A percentile compares a stretch with the other conserved stretches of the same genome.
Evolutionary conservation across 2,329 filamentous ascomycete genomes (phyloP).

Genomic region (Cryphonectria naterciae): DNA sequence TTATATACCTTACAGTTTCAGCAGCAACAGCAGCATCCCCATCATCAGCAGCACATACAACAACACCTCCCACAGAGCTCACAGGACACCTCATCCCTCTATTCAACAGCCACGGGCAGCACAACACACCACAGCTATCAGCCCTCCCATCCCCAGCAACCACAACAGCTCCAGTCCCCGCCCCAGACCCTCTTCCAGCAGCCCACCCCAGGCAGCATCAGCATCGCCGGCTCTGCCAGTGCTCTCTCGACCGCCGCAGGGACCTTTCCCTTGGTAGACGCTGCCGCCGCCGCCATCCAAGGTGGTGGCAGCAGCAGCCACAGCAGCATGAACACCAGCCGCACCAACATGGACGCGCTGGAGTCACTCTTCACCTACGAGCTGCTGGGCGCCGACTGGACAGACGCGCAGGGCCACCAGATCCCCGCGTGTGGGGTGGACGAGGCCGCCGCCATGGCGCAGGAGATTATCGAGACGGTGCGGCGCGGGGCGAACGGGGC

Average conservation of each 20-base stretch:
- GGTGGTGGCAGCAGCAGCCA: too few species aligned
- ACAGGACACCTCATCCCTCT: slow-evolving; percentile 12
- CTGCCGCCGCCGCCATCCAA: background rate
- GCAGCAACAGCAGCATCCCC: slow-evolving; percentile 8
- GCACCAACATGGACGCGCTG: slow-evolving; percentile 62
- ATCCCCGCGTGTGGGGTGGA: slow-evolving; percentile 51
- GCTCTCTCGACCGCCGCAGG: slow-evolving; percentile 24
- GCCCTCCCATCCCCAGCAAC: slow-evolving; percentile 4
- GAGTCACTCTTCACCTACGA: slow-evolving; percentile 58
- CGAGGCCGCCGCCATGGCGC: slow-evolving; percentile 58
- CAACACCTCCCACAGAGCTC: slow-evolving; percentile 15
- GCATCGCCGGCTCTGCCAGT: slow-evolving; percentile 4
- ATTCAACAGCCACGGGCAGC: slow-evolving; percentile 17
- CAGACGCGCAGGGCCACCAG: slow-evolving; percentile 49
- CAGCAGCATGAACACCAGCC: slow-evolving; percentile 35
- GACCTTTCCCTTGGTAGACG: slow-evolving; percentile 22
- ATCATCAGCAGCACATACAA: slow-evolving; percentile 17
- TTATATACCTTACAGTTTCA: slow-evolving; percentile 7
- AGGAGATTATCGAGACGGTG: slow-evolving; percentile 57
- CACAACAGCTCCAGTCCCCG: slow-evolving; percentile 8
- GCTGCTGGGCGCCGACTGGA: slow-evolving; percentile 56
- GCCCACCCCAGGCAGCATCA: slow-evolving; percentile 2
- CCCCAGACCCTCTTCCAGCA: slow-evolving; percentile 10
- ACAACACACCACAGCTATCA: background rate
- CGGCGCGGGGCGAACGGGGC: slow-evolving; percentile 54